Evolutionary conservation across 1,139 yeast genomes (phyloP).

Genomic region (Hansenula sp.): DNA sequence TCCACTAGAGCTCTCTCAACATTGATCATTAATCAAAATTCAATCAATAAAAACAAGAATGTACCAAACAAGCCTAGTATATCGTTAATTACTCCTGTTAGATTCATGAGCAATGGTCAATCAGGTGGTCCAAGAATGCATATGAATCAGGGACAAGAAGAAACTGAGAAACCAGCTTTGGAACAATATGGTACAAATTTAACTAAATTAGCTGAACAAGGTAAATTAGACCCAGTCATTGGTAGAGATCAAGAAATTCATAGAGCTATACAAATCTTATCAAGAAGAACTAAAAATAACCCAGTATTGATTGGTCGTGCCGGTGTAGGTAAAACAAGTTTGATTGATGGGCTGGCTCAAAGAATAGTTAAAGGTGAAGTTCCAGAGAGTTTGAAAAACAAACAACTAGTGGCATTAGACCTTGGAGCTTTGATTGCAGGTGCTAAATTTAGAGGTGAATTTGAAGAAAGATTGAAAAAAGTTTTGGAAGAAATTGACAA

Average conservation of each 20-base stretch:
- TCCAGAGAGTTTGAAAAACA: slow-evolving; percentile 88
- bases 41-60: not conserved
- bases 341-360: slow-evolving; percentile 95
- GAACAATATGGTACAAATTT: slow-evolving; percentile 86
- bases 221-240: slow-evolving; percentile 93
- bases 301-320: slow-evolving; percentile 94
- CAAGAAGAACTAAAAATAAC: slow-evolving; percentile 89
- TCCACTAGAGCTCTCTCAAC: not conserved
- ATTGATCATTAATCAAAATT: not conserved
- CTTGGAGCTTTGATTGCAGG: slow-evolving; percentile 89
- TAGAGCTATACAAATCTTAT: slow-evolving; percentile 85
- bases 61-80: not conserved
- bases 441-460: slow-evolving; percentile 93
- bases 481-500: slow-evolving; percentile 87
- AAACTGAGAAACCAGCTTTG: slow-evolving; percentile 68
- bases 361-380: slow-evolving; percentile 87
- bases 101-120: slow-evolving; percentile 10
- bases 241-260: slow-evolving; percentile 95
- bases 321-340: slow-evolving; percentile 96
- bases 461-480: slow-evolving; percentile 82
- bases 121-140: slow-evolving; percentile 24
- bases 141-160: slow-evolving; percentile 34
- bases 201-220: slow-evolving; percentile 81
- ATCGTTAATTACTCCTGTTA: not conserved
- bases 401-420: slow-evolving; percentile 78